Conservation (phyloP, 306 rosid species). For the Spatholobus suberectus region DNA sequence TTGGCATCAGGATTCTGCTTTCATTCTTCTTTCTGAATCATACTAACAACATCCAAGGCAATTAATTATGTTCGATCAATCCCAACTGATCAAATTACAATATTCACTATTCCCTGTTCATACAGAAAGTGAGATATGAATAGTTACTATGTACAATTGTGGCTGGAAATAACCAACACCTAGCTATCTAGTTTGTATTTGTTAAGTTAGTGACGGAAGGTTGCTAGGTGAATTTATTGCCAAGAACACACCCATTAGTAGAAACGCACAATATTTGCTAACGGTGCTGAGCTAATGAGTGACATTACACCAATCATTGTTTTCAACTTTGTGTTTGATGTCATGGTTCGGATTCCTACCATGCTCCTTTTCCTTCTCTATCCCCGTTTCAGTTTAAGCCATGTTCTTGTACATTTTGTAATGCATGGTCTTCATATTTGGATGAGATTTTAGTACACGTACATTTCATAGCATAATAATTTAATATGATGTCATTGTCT, state of each 20-base stretch:
- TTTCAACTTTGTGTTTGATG: neutral
- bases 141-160: neutral
- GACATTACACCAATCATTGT: neutral
- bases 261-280: neutral
- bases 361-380: neutral
- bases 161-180: slow-evolving; percentile 4
- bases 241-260: neutral
- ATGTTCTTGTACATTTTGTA: too few species aligned
- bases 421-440: too few species aligned
- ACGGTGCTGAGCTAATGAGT: neutral
- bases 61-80: neutral
- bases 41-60: neutral
- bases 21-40: neutral
- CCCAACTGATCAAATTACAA: too few species aligned
- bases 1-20: neutral
- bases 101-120: neutral
- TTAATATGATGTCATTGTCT: too few species aligned
- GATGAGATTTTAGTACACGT: too few species aligned
- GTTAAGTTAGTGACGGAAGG: neutral
- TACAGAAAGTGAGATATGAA: neutral
- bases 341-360: neutral
- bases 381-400: neutral
- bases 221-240: neutral
- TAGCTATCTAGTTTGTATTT: neutral
- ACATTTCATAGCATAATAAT: too few species aligned